Evolutionary conservation across 192 early-diverging fungal genomes (phyloP).

Genomic region (Chytriomyces confervae): DNA sequence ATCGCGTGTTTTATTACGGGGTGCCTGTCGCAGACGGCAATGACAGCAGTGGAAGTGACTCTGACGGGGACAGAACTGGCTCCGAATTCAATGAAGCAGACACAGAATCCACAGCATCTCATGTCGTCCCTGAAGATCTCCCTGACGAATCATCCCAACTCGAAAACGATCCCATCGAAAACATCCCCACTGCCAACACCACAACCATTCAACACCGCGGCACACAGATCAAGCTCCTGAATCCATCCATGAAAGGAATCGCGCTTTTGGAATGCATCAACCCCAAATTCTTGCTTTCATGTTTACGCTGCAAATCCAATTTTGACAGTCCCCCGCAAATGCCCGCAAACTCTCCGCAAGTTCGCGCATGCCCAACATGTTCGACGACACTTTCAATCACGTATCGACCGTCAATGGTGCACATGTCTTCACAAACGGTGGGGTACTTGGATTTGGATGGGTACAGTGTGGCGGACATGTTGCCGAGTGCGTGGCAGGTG

Average conservation of each 20-base stretch:
- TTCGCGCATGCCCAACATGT: constrained; percentile 64
- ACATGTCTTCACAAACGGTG: constrained; percentile 56
- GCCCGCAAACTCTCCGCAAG: constrained; percentile 45
- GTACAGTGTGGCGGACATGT: constrained; percentile 71
- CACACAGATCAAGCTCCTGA: constrained; percentile 75
- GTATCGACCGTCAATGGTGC: constrained; percentile 69
- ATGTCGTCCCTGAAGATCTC: constrained; percentile 18
- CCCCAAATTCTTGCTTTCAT: constrained; percentile 71
- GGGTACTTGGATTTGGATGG: constrained; percentile 80
- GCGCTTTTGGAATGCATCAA: constrained; percentile 68
- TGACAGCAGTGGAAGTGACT: constrained; percentile 37
- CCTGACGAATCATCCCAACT: background rate
- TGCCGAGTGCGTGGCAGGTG: constrained; percentile 71
- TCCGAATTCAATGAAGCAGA: constrained; percentile 30
- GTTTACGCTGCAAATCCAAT: constrained; percentile 74
- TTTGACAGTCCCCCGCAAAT: constrained; percentile 45
- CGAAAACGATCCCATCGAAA: constrained; percentile 8
- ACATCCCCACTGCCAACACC: constrained; percentile 37
- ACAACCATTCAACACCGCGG: constrained; percentile 56
- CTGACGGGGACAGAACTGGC: constrained; percentile 8
- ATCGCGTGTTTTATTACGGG: constrained; percentile 38
- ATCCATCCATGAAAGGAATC: constrained; percentile 66
- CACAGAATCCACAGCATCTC: constrained; percentile 29
- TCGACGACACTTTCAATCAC: constrained; percentile 57
- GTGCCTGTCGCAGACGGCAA: constrained; percentile 34